Base-by-base conservation (phyloP, 2,329 filamentous ascomycete species). In the Sphaerulina musiva region DNA sequence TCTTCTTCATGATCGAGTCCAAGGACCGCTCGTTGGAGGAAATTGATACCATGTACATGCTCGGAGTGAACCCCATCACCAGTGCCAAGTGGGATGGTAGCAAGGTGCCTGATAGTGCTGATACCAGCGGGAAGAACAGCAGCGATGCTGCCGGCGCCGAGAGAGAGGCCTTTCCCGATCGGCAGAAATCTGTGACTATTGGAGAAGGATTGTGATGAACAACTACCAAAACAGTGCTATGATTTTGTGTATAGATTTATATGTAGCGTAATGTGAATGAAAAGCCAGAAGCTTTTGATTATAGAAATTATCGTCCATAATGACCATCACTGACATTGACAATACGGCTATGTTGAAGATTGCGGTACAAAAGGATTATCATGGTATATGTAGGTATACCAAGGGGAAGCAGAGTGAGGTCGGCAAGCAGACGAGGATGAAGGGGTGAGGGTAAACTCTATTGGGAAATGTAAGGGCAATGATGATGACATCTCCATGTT, bases 21-120 rank as follows among this genome's bases (percentile, higher is more conserved):
- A 67, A 70, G 51, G 70, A 70, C 45, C 59, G 70, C 17, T 65
- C 62, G 2, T 60, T 73, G 17, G 70, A 73, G 60, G 70, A 73
- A 57, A 73, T 72, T 17, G 70, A 73, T 54, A 70, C 69, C 4
- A 71, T 71, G 69, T 71, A 71, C 60, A 62, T 71, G 31, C 56
- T 69, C 36, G 59, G 65, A 29, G 68, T 71, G 51, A 65, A 67
- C 39, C 65, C 65, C 2, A 65, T 65, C 43, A 67, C 63, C 36
- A 62, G 60, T 38, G 56, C 64, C 38, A 63, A 62, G 41, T 67
- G 64, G 64, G 65, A 66, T 48, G 65, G 65, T 6, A 64, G 61
- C 62, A 67, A 67, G 60, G 47, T 63, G 12, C 59, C 63, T 20
- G 48, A 54, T n/a, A 59, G 59, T 43, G 58, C 53, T 10, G 59